Conservation (phyloP, 441 rosid genomes). For the Kokia cookei region DNA sequence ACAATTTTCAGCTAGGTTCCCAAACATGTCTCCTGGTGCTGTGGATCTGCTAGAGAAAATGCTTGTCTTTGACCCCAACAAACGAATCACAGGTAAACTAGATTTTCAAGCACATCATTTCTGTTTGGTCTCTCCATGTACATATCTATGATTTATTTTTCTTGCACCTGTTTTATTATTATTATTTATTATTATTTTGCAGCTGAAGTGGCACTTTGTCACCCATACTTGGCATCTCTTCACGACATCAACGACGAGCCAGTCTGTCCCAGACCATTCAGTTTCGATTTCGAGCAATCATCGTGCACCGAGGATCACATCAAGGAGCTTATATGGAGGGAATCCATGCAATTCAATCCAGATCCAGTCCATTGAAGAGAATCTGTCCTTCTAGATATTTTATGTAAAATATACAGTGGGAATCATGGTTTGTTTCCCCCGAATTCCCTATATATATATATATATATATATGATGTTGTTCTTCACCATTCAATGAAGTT, state of each 20-base stretch:
- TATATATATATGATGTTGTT: conserved; percentile 8
- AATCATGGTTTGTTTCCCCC: conserved; percentile 2
- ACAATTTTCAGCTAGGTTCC: conserved; percentile 48
- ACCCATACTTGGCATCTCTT: conserved; percentile 56
- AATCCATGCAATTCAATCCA: conserved; percentile 59
- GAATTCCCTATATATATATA: neutral
- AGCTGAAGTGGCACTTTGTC: conserved; percentile 61
- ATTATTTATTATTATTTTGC: conserved; percentile 8
- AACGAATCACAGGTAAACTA: conserved; percentile 59
- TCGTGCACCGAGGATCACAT: conserved; percentile 64
- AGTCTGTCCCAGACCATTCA: conserved; percentile 49
- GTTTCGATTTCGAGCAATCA: conserved; percentile 57
- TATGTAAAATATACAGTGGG: conserved; percentile 3
- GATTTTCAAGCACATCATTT: conserved; percentile 2
- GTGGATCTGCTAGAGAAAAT: conserved; percentile 65
- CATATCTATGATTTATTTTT: neutral
- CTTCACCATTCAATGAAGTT: conserved; percentile 15
- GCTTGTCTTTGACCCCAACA: conserved; percentile 70
- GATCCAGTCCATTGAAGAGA: conserved; percentile 32
- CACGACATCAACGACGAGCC: conserved; percentile 65
- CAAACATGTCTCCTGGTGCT: conserved; percentile 42
- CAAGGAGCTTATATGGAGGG: conserved; percentile 66
- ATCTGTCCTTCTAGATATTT: neutral
- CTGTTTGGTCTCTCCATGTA: neutral
- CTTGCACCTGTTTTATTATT: neutral